Conservation (phyloP, 352 stramenopile genomes). For the Globisporangium ultimum region DNA sequence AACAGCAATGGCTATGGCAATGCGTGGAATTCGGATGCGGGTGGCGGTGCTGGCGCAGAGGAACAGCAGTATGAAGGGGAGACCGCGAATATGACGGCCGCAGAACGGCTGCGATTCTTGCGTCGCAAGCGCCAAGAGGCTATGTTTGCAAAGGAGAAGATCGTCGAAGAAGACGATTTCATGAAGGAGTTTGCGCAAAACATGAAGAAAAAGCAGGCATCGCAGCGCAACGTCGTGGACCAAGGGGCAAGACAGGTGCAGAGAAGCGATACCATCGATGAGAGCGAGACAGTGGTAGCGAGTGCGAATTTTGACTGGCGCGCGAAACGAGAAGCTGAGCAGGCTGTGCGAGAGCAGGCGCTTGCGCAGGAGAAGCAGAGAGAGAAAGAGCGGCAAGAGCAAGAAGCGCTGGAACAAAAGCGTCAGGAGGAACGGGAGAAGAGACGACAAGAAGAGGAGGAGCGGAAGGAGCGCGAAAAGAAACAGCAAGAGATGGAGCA, state of each 20-base stretch:
- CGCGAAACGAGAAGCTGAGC: constrained; percentile 10
- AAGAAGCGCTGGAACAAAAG: constrained; percentile 22
- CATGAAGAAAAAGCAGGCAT: constrained; percentile 66
- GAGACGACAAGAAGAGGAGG: constrained; percentile 14
- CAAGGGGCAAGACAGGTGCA: constrained; percentile 7
- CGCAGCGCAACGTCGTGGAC: constrained; percentile 12
- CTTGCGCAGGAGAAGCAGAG: constrained; percentile 5
- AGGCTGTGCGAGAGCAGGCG: constrained; percentile 1
- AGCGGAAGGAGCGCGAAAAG: constrained; percentile 24
- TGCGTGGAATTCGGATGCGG: neutral
- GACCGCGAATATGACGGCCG: constrained; percentile 56
- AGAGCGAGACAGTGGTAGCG: constrained; percentile 18
- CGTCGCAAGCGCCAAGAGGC: constrained; percentile 56
- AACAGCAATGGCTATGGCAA: neutral
- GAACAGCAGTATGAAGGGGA: constrained; percentile 55
- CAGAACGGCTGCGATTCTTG: constrained; percentile 58
- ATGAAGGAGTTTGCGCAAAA: constrained; percentile 64
- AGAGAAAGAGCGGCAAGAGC: constrained; percentile 4
- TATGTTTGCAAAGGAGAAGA: constrained; percentile 49
- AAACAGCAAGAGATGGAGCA: constrained; percentile 22
- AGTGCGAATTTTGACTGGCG: constrained; percentile 8
- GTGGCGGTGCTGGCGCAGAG: neutral
- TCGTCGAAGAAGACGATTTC: constrained; percentile 50
- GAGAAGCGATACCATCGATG: neutral
- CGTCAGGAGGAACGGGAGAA: constrained; percentile 25